These are phyloP conservation scores for Verticillium klebahnii DNA, from an alignment of 2,329 filamentous ascomycete genomes.

Conservation along the genomic window DNA sequence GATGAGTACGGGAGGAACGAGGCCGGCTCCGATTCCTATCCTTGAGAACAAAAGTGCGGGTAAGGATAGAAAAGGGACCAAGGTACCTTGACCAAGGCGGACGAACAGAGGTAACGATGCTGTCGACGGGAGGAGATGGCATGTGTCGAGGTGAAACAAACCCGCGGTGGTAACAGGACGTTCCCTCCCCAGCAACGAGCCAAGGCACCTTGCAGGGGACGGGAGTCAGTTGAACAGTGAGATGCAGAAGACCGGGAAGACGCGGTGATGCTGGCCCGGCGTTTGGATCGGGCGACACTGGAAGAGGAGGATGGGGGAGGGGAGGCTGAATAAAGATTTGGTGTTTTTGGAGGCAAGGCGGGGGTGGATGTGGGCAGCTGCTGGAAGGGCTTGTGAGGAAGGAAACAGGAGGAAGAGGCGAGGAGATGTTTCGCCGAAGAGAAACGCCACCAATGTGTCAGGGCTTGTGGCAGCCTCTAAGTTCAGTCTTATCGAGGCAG, in stretches of 20 bases:
- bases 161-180: neutral
- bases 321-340: neutral
- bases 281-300: neutral
- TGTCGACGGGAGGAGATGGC: neutral
- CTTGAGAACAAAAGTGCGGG: neutral
- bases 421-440: neutral
- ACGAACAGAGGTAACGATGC: neutral
- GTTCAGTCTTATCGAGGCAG: neutral
- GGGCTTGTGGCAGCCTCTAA: neutral
- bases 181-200: slow-evolving; percentile 1
- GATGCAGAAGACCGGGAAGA: slow-evolving; percentile 2
- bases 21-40: neutral
- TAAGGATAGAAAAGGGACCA: neutral
- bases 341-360: neutral
- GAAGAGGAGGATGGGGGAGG: neutral
- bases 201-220: neutral
- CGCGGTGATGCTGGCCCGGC: neutral
- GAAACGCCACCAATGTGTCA: slow-evolving; percentile 8
- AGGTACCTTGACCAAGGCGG: neutral
- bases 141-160: slow-evolving; percentile 2
- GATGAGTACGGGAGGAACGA: neutral
- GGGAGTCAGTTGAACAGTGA: neutral
- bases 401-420: slow-evolving; percentile 1
- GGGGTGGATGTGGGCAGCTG: neutral
- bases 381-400: neutral